Conservation (phyloP, 768 basidiomycete genomes). For the Lactarius indigo region DNA sequence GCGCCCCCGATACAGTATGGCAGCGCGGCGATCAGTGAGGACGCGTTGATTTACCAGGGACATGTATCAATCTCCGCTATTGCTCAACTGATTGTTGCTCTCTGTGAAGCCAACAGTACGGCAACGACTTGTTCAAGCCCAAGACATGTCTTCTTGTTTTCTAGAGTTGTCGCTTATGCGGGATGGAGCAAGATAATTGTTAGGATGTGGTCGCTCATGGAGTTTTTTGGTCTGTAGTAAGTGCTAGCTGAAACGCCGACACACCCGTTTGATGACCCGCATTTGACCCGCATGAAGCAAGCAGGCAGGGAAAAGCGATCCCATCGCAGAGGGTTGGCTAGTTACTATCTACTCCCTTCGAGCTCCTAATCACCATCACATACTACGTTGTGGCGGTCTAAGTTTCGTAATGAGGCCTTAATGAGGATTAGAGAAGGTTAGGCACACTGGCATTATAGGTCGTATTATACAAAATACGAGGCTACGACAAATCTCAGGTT, state of each 20-base stretch:
- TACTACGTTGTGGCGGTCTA: background rate
- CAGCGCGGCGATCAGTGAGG: conserved; percentile 9
- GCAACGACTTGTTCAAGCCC: background rate
- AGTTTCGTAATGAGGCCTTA: background rate
- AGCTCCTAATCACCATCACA: background rate
- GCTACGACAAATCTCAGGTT: too few species aligned
- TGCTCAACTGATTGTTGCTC: background rate
- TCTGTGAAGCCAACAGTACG: background rate
- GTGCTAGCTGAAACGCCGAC: too few species aligned
- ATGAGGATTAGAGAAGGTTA: too few species aligned
- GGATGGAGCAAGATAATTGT: background rate
- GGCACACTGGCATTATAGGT: too few species aligned
- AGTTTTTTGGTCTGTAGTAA: too few species aligned
- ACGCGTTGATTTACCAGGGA: conserved; percentile 9
- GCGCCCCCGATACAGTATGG: background rate
- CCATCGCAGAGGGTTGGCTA: background rate
- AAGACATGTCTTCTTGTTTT: conserved; percentile 11
- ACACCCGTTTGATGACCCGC: too few species aligned
- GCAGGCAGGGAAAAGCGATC: background rate
- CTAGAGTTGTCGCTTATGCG: background rate
- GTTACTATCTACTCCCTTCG: background rate
- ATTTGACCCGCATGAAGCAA: background rate
- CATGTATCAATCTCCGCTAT: background rate
- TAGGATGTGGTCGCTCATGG: background rate
- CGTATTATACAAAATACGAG: too few species aligned